A percentile compares a stretch with the other conserved stretches of the same genome.
These are phyloP conservation scores for Brassica incana DNA, from an alignment of 345 rosid species.

Conservation along the genomic window DNA sequence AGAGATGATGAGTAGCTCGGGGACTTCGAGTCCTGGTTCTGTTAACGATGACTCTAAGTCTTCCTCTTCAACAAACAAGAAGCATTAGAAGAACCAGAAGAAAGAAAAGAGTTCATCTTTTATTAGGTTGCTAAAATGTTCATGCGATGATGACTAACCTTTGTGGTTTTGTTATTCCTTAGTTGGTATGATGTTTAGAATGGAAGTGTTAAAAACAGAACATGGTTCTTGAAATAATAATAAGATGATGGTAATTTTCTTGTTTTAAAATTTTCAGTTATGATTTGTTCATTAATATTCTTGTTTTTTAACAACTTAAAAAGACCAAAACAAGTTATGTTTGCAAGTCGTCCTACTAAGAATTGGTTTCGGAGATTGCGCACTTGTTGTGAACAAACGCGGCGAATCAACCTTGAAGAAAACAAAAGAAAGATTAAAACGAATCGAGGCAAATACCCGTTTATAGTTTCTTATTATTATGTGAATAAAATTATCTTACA, in stretches of 20 bases:
- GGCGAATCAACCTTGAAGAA: too few relatives aligned
- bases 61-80: slow-evolving; percentile 64
- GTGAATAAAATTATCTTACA: too few relatives aligned
- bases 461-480: too few relatives aligned
- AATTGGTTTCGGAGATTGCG: not conserved
- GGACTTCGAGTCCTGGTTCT: slow-evolving; percentile 79
- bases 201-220: slow-evolving; percentile 7
- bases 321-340: not conserved
- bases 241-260: not conserved
- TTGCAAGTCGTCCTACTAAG: not conserved
- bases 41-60: slow-evolving; percentile 67
- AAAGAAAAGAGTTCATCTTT: not conserved
- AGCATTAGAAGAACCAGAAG: slow-evolving; percentile 35
- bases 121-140: slow-evolving; percentile 17
- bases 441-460: too few relatives aligned
- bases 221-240: slow-evolving; percentile 23
- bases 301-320: not conserved
- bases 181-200: slow-evolving; percentile 16
- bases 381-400: not conserved
- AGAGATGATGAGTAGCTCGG: slow-evolving; percentile 66
- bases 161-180: slow-evolving; percentile 18
- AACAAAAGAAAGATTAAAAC: too few relatives aligned
- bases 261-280: not conserved
- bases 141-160: slow-evolving; percentile 7
- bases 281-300: not conserved